phyloP scores from a whole-genome alignment of 139 green algal species.

The Coelastrella sp. region DNA sequence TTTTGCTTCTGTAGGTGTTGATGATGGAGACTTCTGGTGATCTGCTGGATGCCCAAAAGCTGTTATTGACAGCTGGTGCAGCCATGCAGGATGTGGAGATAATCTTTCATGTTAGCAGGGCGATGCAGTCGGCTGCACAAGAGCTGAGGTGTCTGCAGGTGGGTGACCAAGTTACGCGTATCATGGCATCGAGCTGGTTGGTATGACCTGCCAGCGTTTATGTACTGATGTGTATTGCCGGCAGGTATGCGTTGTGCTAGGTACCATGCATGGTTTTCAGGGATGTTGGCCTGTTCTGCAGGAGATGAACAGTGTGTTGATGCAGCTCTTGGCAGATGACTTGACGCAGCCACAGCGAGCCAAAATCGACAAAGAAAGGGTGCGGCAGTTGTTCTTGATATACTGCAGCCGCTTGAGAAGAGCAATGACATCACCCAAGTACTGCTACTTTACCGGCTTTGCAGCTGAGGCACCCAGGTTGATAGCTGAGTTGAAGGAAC shows the following conservation, averaged over 20 bases:
- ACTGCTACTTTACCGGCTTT: constrained; percentile 64
- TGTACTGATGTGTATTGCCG: background rate
- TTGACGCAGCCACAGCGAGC: background rate
- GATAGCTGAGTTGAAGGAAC: constrained; percentile 48
- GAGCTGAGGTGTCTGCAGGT: constrained; percentile 58
- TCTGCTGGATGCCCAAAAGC: constrained; percentile 53
- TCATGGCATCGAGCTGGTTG: no score
- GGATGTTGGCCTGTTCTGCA: constrained; percentile 9
- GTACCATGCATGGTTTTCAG: background rate
- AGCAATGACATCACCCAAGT: constrained; percentile 49
- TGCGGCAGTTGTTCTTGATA: constrained; percentile 53
- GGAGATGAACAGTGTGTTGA: constrained; percentile 45
- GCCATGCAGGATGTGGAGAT: constrained; percentile 39
- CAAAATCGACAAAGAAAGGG: constrained; percentile 60
- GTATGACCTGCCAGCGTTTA: no score
- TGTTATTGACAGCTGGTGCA: constrained; percentile 44
- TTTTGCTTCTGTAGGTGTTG: constrained; percentile 2
- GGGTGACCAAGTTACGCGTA: background rate
- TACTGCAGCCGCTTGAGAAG: constrained; percentile 43
- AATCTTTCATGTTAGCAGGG: constrained; percentile 37
- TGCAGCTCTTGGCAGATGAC: constrained; percentile 34
- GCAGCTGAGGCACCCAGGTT: constrained; percentile 41
- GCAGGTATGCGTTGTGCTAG: background rate
- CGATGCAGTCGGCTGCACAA: constrained; percentile 46
- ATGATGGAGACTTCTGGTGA: constrained; percentile 32